These are phyloP conservation scores for Scytalidium lignicola DNA, from an alignment of 2,329 filamentous ascomycete species.

Conservation along the genomic window DNA sequence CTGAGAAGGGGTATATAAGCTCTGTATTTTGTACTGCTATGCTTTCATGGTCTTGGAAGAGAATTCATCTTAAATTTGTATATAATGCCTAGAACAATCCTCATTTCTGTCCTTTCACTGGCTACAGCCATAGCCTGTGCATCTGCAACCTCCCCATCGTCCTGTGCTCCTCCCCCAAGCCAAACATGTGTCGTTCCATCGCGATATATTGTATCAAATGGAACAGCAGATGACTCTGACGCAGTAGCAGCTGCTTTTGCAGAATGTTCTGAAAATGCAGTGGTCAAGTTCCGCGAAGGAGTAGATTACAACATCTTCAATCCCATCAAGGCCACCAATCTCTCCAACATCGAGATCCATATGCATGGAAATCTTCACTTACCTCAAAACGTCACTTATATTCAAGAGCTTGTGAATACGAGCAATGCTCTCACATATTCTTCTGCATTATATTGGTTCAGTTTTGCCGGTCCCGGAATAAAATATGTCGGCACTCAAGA, in stretches of 20 bases:
- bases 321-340: constrained; percentile 33
- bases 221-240: constrained; percentile 34
- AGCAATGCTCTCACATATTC: constrained; percentile 26
- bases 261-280: constrained; percentile 29
- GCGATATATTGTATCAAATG: constrained; percentile 26
- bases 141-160: not conserved
- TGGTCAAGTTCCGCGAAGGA: constrained; percentile 34
- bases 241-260: constrained; percentile 33
- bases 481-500: constrained; percentile 30
- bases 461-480: constrained; percentile 28
- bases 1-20: too few relatives aligned
- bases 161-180: not conserved
- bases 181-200: constrained; percentile 8
- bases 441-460: constrained; percentile 31
- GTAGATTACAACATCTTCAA: constrained; percentile 37
- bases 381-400: constrained; percentile 32
- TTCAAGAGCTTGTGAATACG: constrained; percentile 31
- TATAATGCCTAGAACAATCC: too few relatives aligned
- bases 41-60: too few relatives aligned
- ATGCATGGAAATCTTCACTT: constrained; percentile 39
- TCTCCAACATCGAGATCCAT: constrained; percentile 37
- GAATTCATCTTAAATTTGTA: too few relatives aligned
- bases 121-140: too few relatives aligned
- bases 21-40: too few relatives aligned
- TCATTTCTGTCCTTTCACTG: too few relatives aligned